These are phyloP conservation scores for Pythium biforme DNA, from an alignment of 352 stramenopile genomes.

Conservation along the genomic window DNA sequence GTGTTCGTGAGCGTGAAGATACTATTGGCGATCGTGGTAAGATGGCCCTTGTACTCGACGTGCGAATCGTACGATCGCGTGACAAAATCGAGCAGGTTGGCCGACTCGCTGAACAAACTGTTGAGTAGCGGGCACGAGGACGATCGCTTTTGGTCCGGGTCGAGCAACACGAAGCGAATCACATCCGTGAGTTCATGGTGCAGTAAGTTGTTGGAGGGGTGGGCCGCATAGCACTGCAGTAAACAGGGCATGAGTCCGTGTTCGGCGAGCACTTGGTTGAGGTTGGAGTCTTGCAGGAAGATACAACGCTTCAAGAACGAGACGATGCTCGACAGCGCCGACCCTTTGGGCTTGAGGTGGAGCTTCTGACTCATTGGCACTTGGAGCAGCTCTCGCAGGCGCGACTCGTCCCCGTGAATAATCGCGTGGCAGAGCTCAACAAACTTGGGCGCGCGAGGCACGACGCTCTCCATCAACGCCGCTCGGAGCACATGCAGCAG, in stretches of 20 bases:
- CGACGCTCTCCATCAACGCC: constrained; percentile 47
- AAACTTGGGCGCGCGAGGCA: constrained; percentile 77
- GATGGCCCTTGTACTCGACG: constrained; percentile 86
- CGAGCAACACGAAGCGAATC: constrained; percentile 82
- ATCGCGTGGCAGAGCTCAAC: constrained; percentile 71
- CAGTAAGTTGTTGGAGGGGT: constrained; percentile 80
- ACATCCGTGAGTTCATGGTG: constrained; percentile 86
- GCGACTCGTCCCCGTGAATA: constrained; percentile 49
- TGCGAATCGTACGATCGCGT: constrained; percentile 73
- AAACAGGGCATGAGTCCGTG: constrained; percentile 82
- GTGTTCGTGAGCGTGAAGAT: constrained; percentile 87
- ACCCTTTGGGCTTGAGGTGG: constrained; percentile 61
- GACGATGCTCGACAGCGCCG: constrained; percentile 71
- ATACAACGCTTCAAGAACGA: constrained; percentile 84
- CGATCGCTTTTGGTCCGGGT: constrained; percentile 81
- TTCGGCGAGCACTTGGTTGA: constrained; percentile 69
- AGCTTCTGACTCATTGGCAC: constrained; percentile 41
- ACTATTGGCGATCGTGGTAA: constrained; percentile 88
- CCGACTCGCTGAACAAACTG: constrained; percentile 65
- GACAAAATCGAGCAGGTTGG: constrained; percentile 82
- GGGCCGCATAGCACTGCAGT: constrained; percentile 71
- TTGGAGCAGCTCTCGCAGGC: constrained; percentile 44
- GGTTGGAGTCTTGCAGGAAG: constrained; percentile 69
- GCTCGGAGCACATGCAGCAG: constrained; percentile 51
- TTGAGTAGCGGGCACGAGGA: constrained; percentile 77